Evolutionary conservation across 2,329 filamentous ascomycete species (phyloP).

Genomic region (Aspergillus japonicus): DNA sequence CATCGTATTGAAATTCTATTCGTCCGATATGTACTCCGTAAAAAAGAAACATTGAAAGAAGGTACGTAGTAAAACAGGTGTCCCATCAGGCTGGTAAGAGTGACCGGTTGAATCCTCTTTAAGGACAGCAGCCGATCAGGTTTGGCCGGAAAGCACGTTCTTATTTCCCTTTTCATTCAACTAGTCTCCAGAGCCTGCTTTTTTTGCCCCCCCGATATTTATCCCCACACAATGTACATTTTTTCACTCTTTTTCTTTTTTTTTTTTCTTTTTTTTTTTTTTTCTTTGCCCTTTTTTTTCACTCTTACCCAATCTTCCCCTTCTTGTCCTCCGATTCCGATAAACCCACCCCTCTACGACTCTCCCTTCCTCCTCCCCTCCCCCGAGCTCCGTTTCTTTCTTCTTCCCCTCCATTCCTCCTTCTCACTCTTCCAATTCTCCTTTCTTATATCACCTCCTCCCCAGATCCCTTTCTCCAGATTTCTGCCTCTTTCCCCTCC

Average conservation of each 20-base stretch:
- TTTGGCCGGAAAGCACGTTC: conserved; percentile 23
- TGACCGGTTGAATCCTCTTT: conserved; percentile 20
- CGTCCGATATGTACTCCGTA: background rate
- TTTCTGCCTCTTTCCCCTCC: conserved; percentile 22
- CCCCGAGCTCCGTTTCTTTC: conserved; percentile 27
- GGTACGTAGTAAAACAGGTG: conserved; percentile 9
- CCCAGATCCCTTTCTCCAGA: conserved; percentile 30
- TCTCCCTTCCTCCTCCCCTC: conserved; percentile 23
- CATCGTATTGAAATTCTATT: background rate
- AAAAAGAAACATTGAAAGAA: background rate
- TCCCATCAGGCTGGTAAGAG: conserved; percentile 15
- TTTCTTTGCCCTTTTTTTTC: conserved; percentile 16
- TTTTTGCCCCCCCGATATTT: conserved; percentile 32
- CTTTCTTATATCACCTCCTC: conserved; percentile 29
- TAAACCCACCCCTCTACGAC: conserved; percentile 23
- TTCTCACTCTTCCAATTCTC: conserved; percentile 21
- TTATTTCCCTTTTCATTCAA: conserved; percentile 14
- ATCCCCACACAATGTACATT: conserved; percentile 28
- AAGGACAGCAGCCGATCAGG: conserved; percentile 24
- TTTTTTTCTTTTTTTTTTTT: conserved; percentile 15
- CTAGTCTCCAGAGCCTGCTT: conserved; percentile 8
- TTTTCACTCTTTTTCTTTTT: conserved; percentile 20
- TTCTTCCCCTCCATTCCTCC: conserved; percentile 25
- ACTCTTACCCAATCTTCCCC: background rate
- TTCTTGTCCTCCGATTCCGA: conserved; percentile 27